phyloP scores from a whole-genome alignment of 441 rosid genomes.

The Corymbia citriodora region DNA sequence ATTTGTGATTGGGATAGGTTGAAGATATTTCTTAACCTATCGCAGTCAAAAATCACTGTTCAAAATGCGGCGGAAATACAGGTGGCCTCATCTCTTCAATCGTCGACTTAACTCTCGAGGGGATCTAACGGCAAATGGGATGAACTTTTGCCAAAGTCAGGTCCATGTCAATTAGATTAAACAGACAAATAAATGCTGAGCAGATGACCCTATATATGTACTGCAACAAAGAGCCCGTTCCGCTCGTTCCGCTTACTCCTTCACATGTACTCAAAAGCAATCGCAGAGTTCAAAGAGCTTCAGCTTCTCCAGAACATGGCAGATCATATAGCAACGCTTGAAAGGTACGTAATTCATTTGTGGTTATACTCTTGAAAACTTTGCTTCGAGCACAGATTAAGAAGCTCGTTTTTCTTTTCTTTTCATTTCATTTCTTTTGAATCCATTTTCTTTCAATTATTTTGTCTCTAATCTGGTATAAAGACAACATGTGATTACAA shows the following conservation, averaged over 20 bases:
- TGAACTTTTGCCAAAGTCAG: background rate
- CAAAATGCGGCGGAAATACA: too few relatives aligned
- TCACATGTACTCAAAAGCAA: background rate
- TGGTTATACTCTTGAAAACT: background rate
- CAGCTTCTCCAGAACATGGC: too few relatives aligned
- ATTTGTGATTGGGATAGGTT: too few relatives aligned
- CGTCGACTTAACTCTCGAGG: too few relatives aligned
- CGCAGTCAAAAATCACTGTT: too few relatives aligned
- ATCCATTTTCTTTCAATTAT: too few relatives aligned
- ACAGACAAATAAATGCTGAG: background rate
- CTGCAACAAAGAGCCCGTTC: background rate
- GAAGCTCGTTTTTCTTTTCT: too few relatives aligned
- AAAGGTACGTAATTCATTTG: background rate
- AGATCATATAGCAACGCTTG: background rate
- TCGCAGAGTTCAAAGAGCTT: too few relatives aligned
- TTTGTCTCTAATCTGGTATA: too few relatives aligned
- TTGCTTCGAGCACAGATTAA: background rate
- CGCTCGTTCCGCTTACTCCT: background rate
- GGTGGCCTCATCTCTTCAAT: background rate
- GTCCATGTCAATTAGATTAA: background rate
- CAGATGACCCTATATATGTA: background rate
- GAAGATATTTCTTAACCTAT: too few relatives aligned
- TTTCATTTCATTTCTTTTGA: too few relatives aligned
- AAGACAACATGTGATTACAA: fast-evolving
- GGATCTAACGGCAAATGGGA: background rate